Conservation (phyloP, 495 filamentous ascomycete species). For the Astrothelium subdiscretum region DNA sequence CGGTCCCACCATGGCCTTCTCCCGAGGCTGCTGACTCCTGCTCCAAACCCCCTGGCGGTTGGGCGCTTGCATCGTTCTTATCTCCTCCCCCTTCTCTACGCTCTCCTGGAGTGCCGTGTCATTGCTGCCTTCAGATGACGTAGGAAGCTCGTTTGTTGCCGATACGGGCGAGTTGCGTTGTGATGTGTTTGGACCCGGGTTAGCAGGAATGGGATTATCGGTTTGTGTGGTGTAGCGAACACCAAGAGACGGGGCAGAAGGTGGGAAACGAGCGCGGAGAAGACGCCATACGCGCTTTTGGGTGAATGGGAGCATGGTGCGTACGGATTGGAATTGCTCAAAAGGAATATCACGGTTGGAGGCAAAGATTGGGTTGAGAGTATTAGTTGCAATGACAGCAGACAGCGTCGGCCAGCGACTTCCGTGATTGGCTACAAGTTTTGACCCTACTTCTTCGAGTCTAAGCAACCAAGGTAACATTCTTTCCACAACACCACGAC, state of each 20-base stretch:
- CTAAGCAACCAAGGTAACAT: not conserved
- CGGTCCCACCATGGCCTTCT: conserved; percentile 77
- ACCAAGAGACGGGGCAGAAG: not conserved
- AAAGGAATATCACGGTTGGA: not conserved
- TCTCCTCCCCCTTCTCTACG: conserved; percentile 47
- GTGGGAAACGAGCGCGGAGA: not conserved
- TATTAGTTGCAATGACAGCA: no score
- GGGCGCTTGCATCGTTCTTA: conserved; percentile 64
- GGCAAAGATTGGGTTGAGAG: not conserved
- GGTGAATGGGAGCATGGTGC: conserved; percentile 10
- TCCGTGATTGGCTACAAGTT: not conserved
- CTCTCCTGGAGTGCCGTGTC: conserved; percentile 42
- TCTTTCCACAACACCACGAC: not conserved
- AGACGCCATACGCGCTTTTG: not conserved
- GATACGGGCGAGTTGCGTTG: conserved; percentile 30
- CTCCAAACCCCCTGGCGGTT: conserved; percentile 77
- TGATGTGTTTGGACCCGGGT: conserved; percentile 40
- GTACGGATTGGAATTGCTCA: not conserved
- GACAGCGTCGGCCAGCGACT: not conserved
- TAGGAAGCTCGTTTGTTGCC: conserved; percentile 48
- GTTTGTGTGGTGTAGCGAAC: conserved; percentile 15
- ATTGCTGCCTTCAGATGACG: conserved; percentile 35
- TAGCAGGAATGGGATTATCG: conserved; percentile 42
- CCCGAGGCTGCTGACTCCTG: conserved; percentile 65
- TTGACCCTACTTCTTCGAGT: not conserved